These are phyloP conservation scores for Cytospora piceicola DNA, from an alignment of 2,329 filamentous ascomycete genomes.

Conservation along the genomic window DNA sequence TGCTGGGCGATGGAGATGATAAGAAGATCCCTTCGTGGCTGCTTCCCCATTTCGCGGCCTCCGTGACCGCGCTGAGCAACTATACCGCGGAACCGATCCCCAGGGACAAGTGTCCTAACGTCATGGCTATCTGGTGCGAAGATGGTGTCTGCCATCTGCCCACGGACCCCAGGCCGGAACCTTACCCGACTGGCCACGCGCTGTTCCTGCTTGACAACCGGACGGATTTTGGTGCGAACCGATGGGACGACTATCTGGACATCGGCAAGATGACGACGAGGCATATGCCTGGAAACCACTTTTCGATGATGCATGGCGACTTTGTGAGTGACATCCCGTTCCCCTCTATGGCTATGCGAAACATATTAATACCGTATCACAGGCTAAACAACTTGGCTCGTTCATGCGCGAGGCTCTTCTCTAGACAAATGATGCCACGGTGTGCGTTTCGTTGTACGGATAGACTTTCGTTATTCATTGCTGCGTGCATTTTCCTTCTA, in stretches of 20 bases:
- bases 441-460: not conserved
- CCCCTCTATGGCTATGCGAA: not conserved
- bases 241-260: slow-evolving; percentile 70
- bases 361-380: slow-evolving; percentile 9
- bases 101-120: slow-evolving; percentile 60
- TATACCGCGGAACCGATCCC: slow-evolving; percentile 70
- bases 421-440: slow-evolving; percentile 10
- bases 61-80: slow-evolving; percentile 68
- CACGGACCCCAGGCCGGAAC: slow-evolving; percentile 66
- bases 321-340: slow-evolving; percentile 38
- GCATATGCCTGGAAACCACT: slow-evolving; percentile 75
- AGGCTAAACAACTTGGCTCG: slow-evolving; percentile 44
- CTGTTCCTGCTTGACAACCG: slow-evolving; percentile 75
- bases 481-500: not conserved
- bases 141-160: slow-evolving; percentile 73
- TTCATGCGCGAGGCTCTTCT: slow-evolving; percentile 44
- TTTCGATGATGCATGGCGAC: slow-evolving; percentile 74
- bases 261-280: slow-evolving; percentile 63
- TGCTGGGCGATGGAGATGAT: slow-evolving; percentile 65
- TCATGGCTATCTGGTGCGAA: slow-evolving; percentile 71
- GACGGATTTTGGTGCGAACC: slow-evolving; percentile 70
- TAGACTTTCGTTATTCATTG: not conserved
- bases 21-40: slow-evolving; percentile 73
- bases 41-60: slow-evolving; percentile 71
- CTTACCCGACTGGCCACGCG: slow-evolving; percentile 62